These are phyloP conservation scores for Sphenostylis stenocarpa DNA, from an alignment of 306 rosid species.

Conservation along the genomic window DNA sequence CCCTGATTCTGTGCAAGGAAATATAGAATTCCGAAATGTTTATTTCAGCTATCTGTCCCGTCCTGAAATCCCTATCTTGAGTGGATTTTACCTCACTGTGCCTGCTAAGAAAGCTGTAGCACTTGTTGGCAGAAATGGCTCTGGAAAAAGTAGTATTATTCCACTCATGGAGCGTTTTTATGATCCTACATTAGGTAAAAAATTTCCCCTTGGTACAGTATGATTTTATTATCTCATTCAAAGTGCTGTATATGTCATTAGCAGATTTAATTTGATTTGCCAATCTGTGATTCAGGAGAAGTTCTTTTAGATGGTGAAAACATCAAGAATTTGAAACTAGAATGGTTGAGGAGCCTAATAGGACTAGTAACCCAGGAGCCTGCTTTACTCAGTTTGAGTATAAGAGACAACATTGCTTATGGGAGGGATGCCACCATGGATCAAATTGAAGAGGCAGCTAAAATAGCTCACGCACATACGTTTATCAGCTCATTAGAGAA, in stretches of 20 bases:
- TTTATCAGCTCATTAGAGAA: slow-evolving; percentile 87
- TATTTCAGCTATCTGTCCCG: slow-evolving; percentile 98
- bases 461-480: slow-evolving; percentile 97
- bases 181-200: slow-evolving; percentile 93
- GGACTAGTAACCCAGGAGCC: slow-evolving; percentile 99
- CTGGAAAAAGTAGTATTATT: slow-evolving; percentile 98
- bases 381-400: slow-evolving; percentile 95
- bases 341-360: slow-evolving; percentile 96
- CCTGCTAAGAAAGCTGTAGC: slow-evolving; percentile 99
- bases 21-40: slow-evolving; percentile 93
- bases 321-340: slow-evolving; percentile 85
- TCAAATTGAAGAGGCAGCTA: slow-evolving; percentile 99
- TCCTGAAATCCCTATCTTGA: slow-evolving; percentile 99
- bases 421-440: slow-evolving; percentile 87
- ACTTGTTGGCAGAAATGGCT: slow-evolving; percentile 98
- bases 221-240: slow-evolving; percentile 27
- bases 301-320: slow-evolving; percentile 99
- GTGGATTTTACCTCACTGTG: slow-evolving; percentile 96
- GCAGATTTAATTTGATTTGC: slow-evolving; percentile 29
- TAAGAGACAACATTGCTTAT: slow-evolving; percentile 97
- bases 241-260: slow-evolving; percentile 12
- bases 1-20: slow-evolving; percentile 82
- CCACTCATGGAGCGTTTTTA: slow-evolving; percentile 99
- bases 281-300: slow-evolving; percentile 81
- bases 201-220: slow-evolving; percentile 8